Percentiles rank a stretch among this genome's conserved stretches.
Conservation (phyloP, 2,329 filamentous ascomycete species). For the Penicillium expansum region DNA sequence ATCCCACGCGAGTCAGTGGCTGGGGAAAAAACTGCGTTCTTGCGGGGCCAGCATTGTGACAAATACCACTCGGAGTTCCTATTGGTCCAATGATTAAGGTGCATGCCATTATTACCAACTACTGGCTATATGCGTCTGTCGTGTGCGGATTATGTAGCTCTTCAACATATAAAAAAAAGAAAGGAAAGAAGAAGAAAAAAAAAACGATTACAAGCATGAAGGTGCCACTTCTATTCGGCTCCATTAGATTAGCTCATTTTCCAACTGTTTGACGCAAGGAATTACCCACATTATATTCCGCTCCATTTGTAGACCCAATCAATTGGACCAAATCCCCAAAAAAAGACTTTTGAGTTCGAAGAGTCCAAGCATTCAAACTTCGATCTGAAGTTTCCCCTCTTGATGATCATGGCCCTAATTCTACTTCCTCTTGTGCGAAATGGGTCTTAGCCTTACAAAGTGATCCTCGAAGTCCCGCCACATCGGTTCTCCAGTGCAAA, state of each 20-base stretch:
- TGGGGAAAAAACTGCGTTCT: background rate
- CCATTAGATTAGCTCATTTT: background rate
- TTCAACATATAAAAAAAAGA: background rate
- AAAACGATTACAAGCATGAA: background rate
- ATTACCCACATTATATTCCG: background rate
- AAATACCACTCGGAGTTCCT: background rate
- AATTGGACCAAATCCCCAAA: background rate
- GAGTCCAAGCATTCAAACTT: background rate
- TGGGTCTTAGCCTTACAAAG: background rate
- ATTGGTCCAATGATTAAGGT: background rate
- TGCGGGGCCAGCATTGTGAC: background rate
- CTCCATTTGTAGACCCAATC: background rate
- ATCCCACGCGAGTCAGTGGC: conserved; percentile 18
- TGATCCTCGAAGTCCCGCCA: conserved; percentile 4
- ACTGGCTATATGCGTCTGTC: background rate
- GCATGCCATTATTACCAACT: conserved; percentile 7
- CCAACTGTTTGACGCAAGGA: background rate
- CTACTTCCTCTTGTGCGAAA: background rate
- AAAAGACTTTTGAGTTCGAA: background rate
- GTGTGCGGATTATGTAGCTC: background rate
- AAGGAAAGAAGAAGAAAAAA: too few relatives aligned
- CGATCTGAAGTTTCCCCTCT: background rate
- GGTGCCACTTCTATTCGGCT: background rate
- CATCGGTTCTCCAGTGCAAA: conserved; percentile 5
- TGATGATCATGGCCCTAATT: background rate